Conservation (phyloP, 2,329 filamentous ascomycete species). For the Malbranchea zuffiana region DNA sequence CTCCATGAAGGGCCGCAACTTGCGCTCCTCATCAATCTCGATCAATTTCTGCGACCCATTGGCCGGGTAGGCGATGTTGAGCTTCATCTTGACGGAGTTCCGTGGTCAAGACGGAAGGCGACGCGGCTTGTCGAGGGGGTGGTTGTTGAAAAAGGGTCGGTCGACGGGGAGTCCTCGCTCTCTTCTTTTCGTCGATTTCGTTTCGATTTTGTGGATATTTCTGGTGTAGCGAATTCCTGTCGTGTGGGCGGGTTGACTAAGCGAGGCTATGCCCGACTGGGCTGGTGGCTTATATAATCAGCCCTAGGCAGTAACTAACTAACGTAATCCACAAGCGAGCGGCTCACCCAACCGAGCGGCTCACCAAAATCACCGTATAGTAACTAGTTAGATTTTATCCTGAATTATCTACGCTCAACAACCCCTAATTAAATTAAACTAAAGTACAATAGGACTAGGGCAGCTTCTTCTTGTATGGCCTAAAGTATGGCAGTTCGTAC, state of each 20-base stretch:
- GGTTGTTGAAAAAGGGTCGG: slow-evolving; percentile 24
- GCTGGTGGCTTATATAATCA: slow-evolving; percentile 20
- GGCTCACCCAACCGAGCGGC: too few species aligned
- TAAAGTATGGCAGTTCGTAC: too few species aligned
- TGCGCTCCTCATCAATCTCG: slow-evolving; percentile 98
- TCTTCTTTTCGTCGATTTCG: slow-evolving; percentile 18
- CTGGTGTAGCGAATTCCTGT: slow-evolving; percentile 31
- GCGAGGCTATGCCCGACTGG: slow-evolving; percentile 19
- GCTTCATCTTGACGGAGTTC: slow-evolving; percentile 56
- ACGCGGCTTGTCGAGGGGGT: slow-evolving; percentile 33
- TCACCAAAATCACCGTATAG: too few species aligned
- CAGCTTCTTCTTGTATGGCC: too few species aligned
- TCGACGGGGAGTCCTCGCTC: slow-evolving; percentile 7
- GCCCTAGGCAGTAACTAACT: slow-evolving; percentile 12
- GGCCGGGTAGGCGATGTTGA: slow-evolving; percentile 82
- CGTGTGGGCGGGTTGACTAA: slow-evolving; percentile 31
- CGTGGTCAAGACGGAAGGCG: slow-evolving; percentile 41
- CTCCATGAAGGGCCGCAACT: slow-evolving; percentile 98
- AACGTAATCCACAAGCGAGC: too few species aligned
- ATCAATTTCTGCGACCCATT: slow-evolving; percentile 99
- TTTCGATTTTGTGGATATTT: slow-evolving; percentile 25
- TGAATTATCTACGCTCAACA: too few species aligned
- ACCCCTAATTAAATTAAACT: too few species aligned
- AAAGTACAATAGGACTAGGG: too few species aligned
- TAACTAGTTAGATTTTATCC: too few species aligned